These are phyloP conservation scores for Hymenoscyphus fructigenus DNA, from an alignment of 2,329 filamentous ascomycete genomes.

Conservation along the genomic window DNA sequence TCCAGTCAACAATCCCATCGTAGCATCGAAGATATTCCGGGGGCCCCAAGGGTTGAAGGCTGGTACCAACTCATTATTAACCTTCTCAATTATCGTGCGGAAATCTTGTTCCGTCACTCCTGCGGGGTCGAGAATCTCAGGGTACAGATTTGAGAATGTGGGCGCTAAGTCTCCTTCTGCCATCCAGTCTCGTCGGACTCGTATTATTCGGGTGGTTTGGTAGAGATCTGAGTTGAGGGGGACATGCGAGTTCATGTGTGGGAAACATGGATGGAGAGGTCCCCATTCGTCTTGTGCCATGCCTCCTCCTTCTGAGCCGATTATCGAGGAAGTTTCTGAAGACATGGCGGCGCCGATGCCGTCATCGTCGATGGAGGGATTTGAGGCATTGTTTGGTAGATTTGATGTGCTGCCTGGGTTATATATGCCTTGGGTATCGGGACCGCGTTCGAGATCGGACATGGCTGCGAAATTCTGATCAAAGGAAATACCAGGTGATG, in stretches of 20 bases:
- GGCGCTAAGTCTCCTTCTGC: constrained; percentile 85
- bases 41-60: constrained; percentile 77
- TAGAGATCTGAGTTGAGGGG: constrained; percentile 73
- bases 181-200: constrained; percentile 90
- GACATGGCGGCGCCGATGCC: constrained; percentile 35
- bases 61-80: constrained; percentile 75
- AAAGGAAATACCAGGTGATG: constrained; percentile 28
- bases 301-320: constrained; percentile 35
- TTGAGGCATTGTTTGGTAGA: constrained; percentile 29
- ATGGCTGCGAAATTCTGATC: constrained; percentile 28
- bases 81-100: constrained; percentile 72
- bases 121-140: constrained; percentile 86
- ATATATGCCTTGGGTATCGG: constrained; percentile 26
- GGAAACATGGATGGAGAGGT: constrained; percentile 89
- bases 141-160: constrained; percentile 92
- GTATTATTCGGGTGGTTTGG: constrained; percentile 80
- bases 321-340: constrained; percentile 36
- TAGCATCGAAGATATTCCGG: constrained; percentile 75
- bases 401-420: constrained; percentile 25
- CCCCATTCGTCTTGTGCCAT: constrained; percentile 79
- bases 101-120: constrained; percentile 85
- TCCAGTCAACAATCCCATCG: constrained; percentile 79
- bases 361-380: constrained; percentile 26
- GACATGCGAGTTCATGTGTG: constrained; percentile 90
- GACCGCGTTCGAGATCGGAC: constrained; percentile 35